Evolutionary conservation across 2,329 filamentous ascomycete species (phyloP).

Genomic region (Pseudopithomyces maydicus): DNA sequence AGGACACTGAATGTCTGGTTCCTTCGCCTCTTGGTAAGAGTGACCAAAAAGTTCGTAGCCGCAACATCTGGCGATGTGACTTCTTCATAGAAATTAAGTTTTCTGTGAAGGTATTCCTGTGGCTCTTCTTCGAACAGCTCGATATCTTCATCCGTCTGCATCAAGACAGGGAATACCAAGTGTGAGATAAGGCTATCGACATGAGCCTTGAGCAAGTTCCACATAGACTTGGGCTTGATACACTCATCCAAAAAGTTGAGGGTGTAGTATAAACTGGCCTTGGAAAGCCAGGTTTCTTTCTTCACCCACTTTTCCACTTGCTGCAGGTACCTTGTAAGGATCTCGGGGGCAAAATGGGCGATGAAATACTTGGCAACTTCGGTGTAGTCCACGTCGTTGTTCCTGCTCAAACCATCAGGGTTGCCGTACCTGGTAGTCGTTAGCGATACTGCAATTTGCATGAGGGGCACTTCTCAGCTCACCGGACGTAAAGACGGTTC

Average conservation of each 20-base stretch:
- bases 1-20: slow-evolving; percentile 96
- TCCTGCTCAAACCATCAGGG: slow-evolving; percentile 73
- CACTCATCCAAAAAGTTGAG: slow-evolving; percentile 96
- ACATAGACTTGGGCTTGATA: slow-evolving; percentile 96
- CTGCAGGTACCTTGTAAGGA: slow-evolving; percentile 89
- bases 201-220: slow-evolving; percentile 90
- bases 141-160: slow-evolving; percentile 87
- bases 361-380: slow-evolving; percentile 91
- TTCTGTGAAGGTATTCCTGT: slow-evolving; percentile 94
- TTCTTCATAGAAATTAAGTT: slow-evolving; percentile 97
- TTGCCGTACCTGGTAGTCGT: slow-evolving; percentile 80
- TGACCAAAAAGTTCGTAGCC: slow-evolving; percentile 94
- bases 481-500: slow-evolving; percentile 93
- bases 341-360: slow-evolving; percentile 89
- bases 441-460: slow-evolving; percentile 12
- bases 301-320: slow-evolving; percentile 98
- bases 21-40: slow-evolving; percentile 88
- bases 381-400: slow-evolving; percentile 75
- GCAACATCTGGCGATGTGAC: slow-evolving; percentile 93
- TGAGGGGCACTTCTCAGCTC: slow-evolving; percentile 31
- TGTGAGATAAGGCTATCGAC: slow-evolving; percentile 92
- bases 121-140: slow-evolving; percentile 94
- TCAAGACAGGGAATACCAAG: slow-evolving; percentile 93
- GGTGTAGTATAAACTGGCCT: slow-evolving; percentile 89
- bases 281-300: slow-evolving; percentile 93